phyloP scores from a whole-genome alignment of 345 rosid species.

The Salix purpurea region DNA sequence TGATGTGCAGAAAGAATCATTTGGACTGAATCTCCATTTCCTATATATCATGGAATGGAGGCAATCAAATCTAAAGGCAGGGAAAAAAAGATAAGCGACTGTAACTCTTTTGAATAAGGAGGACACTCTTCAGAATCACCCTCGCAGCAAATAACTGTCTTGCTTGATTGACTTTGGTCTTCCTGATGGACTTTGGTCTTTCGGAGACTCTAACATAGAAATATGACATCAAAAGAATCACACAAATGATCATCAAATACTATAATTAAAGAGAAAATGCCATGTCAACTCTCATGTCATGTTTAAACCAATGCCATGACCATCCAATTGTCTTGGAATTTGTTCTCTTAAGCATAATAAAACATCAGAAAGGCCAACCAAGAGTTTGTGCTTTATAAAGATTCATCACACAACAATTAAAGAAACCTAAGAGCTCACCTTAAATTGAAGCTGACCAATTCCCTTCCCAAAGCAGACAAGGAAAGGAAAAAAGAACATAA shows the following conservation, averaged over 20 bases:
- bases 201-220: slow-evolving; percentile 55
- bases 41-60: background rate
- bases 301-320: background rate
- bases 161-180: slow-evolving; percentile 10
- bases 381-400: background rate
- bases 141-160: background rate
- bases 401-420: background rate
- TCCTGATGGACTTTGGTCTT: slow-evolving; percentile 40
- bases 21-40: background rate
- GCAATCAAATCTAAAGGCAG: background rate
- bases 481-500: background rate
- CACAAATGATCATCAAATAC: background rate
- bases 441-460: background rate
- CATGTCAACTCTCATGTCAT: slow-evolving; percentile 27
- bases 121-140: background rate
- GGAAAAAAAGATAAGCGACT: background rate
- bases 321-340: background rate
- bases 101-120: background rate
- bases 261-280: background rate
- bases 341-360: background rate
- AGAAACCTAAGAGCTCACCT: background rate
- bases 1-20: too few species aligned
- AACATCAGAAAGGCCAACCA: background rate
- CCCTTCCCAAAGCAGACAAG: background rate
- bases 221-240: slow-evolving; percentile 2